These are phyloP conservation scores for Dalbergia cultrata DNA, from an alignment of 306 rosid species.

Conservation along the genomic window DNA sequence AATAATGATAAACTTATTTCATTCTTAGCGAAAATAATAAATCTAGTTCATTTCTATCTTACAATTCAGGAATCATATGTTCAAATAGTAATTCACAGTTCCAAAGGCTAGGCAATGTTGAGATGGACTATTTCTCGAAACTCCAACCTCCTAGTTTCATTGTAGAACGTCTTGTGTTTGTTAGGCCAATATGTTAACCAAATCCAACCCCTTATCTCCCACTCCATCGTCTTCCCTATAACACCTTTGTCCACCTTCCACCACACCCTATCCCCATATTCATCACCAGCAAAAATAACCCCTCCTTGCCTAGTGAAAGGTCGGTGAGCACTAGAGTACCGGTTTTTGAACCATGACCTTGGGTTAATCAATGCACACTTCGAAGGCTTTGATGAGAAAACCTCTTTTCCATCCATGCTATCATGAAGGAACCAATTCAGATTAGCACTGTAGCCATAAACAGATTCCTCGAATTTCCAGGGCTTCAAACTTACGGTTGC, in stretches of 20 bases:
- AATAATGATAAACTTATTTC: background rate
- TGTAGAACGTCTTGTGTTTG: constrained; percentile 64
- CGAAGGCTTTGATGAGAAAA: constrained; percentile 80
- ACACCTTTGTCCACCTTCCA: constrained; percentile 85
- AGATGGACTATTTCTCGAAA: constrained; percentile 72
- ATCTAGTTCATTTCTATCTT: background rate
- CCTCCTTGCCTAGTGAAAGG: constrained; percentile 95
- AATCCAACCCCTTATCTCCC: constrained; percentile 91
- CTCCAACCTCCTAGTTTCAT: constrained; percentile 85
- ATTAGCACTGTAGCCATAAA: constrained; percentile 74
- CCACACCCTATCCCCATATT: constrained; percentile 72
- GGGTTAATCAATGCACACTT: constrained; percentile 74
- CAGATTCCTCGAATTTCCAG: constrained; percentile 91
- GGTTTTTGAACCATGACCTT: constrained; percentile 79
- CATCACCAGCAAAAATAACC: constrained; percentile 87
- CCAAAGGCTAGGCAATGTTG: constrained; percentile 53
- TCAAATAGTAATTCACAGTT: background rate
- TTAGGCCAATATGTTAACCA: constrained; percentile 98
- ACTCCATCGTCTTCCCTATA: constrained; percentile 78
- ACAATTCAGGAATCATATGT: constrained; percentile 7
- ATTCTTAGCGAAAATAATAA: background rate
- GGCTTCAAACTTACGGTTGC: constrained; percentile 69
- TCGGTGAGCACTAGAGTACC: constrained; percentile 77
- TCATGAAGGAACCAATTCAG: constrained; percentile 92
- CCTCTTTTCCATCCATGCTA: constrained; percentile 79